Base-by-base conservation (phyloP, 2,329 filamentous ascomycete species). In the Fusarium redolens region DNA sequence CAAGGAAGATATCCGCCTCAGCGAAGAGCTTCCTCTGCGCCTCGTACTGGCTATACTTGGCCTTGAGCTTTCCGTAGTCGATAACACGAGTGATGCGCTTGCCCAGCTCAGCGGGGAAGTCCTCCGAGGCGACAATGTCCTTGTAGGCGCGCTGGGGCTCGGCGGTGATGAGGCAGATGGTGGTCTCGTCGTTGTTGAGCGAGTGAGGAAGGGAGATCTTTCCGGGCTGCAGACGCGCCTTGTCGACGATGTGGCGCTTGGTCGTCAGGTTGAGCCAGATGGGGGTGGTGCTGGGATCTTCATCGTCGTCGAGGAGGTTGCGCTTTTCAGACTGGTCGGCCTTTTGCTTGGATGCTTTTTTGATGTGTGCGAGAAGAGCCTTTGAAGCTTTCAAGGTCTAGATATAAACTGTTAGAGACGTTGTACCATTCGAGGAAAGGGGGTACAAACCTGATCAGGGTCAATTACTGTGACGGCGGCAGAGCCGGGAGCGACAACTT, bases 1-100 rank as follows among this genome's bases (percentile, higher is more conserved):
- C 96, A 64, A 99, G 88, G 85, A 99, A 98, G 63, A 98, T 85
- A 81, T 98, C 96, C 82, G 98, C 94, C 82, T 97, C 94, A 48
- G 90, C 86, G 71, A 92, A 89, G 40, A 99, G 89, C 82, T 96
- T 94, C 73, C 96, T 89, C 82, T 93, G 91, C 59, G 90, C 91
- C 85, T 99, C 96, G 83, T 94, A 99, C 69, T 93, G 90, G 86
- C 93, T 92, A 88, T 93, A 98, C 85, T 96, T 96, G 76, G 92
- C 88, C 79, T 85, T 85, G 71, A 99, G 87, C 83, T 98, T 97
- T 77, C 88, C 88, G 74, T 95, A 85, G 77, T 95, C 94, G 78
- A 98, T 92, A 50, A 99, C 89, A 73, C 91, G 89, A 57, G 90
- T 91, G 79, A 96, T 91, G 75, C 90, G 89, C 79, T 89, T 88